Evolutionary conservation across 2,329 filamentous ascomycete genomes (phyloP).

Genomic region (Neocatenulostroma microsporum): DNA sequence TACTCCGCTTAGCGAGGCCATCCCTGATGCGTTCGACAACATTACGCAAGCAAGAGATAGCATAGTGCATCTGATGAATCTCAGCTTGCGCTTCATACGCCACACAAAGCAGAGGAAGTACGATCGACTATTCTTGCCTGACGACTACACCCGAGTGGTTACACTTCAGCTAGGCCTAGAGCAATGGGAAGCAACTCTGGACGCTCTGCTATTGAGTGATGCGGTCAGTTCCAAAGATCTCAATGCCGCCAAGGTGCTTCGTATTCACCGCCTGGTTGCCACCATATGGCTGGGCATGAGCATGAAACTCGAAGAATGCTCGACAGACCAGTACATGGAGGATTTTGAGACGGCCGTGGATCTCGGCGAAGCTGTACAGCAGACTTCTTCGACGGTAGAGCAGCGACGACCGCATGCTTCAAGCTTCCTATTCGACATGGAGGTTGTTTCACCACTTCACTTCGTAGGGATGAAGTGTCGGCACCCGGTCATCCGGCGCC

Average conservation of each 20-base stretch:
- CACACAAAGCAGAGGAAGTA: constrained; percentile 10
- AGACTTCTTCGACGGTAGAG: constrained; percentile 6
- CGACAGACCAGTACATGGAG: constrained; percentile 11
- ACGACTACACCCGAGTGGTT: constrained; percentile 8
- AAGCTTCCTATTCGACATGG: constrained; percentile 22
- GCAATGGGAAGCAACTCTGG: constrained; percentile 8
- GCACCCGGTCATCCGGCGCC: constrained; percentile 14
- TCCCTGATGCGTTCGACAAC: constrained; percentile 8
- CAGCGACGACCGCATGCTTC: constrained; percentile 6
- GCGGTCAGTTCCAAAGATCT: constrained; percentile 6
- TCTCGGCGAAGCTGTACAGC: constrained; percentile 10
- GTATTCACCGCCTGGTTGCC: constrained; percentile 15
- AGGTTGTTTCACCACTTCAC: constrained; percentile 19
- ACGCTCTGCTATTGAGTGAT: constrained; percentile 6
- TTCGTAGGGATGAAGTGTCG: constrained; percentile 21
- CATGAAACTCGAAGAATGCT: constrained; percentile 11
- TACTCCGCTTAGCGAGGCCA: constrained; percentile 4
- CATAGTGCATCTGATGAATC: constrained; percentile 15
- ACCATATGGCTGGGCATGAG: constrained; percentile 15
- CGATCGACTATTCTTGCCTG: constrained; percentile 5
- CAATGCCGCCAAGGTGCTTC: constrained; percentile 11
- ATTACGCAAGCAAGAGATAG: constrained; percentile 15
- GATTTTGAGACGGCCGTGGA: constrained; percentile 14
- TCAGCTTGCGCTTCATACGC: constrained; percentile 13
- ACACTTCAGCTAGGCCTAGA: constrained; percentile 1